Evolutionary conservation across 2,329 filamentous ascomycete species (phyloP).

Genomic region (Hypoxylon sp.): DNA sequence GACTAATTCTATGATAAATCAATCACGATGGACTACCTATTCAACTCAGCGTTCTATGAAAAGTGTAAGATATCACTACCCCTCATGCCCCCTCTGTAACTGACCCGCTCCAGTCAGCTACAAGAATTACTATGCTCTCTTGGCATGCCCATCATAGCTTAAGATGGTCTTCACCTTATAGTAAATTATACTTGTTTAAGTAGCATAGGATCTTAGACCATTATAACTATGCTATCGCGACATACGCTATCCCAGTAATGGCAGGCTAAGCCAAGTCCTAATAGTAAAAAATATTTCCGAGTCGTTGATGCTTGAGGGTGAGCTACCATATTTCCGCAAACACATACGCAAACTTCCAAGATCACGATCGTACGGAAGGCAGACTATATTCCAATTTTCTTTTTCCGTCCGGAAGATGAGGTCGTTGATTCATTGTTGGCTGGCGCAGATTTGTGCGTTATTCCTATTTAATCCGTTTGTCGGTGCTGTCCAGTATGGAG

Average conservation of each 20-base stretch:
- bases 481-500: slow-evolving; percentile 39
- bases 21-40: too few relatives aligned
- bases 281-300: too few relatives aligned
- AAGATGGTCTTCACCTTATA: slow-evolving; percentile 4
- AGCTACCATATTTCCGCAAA: too few relatives aligned
- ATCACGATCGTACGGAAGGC: too few relatives aligned
- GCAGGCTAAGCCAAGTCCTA: too few relatives aligned
- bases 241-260: not conserved
- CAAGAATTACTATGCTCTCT: slow-evolving; percentile 21
- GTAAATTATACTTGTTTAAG: not conserved
- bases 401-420: slow-evolving; percentile 5
- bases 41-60: too few relatives aligned
- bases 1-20: too few relatives aligned
- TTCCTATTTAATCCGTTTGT: slow-evolving; percentile 9
- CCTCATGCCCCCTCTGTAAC: slow-evolving; percentile 7
- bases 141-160: slow-evolving; percentile 6
- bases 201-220: slow-evolving; percentile 8
- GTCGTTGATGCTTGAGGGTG: too few relatives aligned
- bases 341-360: too few relatives aligned
- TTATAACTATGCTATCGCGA: slow-evolving; percentile 12
- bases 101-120: slow-evolving; percentile 25
- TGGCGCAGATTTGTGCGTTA: not conserved
- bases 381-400: too few relatives aligned
- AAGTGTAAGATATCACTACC: slow-evolving; percentile 10
- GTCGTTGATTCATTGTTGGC: not conserved